Percentiles rank a stretch among this genome's conserved stretches.
phyloP scores from a whole-genome alignment of 352 stramenopile species.

The Aphanomyces astaci region DNA sequence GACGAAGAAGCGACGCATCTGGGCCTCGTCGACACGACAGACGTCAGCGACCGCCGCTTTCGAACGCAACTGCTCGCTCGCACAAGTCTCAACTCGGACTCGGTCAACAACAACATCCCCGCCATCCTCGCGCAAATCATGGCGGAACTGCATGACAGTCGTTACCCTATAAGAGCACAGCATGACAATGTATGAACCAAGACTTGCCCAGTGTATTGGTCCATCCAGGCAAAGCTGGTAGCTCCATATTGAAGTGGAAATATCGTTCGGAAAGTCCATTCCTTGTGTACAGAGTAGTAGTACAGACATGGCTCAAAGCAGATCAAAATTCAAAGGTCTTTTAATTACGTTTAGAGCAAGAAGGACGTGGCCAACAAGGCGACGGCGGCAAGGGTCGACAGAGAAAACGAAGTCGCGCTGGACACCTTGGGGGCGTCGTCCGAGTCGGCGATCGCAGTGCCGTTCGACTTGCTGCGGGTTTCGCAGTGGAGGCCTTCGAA shows the following conservation, averaged over 20 bases:
- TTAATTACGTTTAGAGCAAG: not conserved
- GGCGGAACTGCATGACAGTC: not conserved
- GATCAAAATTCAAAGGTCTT: not conserved
- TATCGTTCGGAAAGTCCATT: no score
- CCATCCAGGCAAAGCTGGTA: no score
- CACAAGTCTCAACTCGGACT: not conserved
- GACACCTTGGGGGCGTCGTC: not conserved
- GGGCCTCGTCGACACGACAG: not conserved
- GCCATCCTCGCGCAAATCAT: not conserved
- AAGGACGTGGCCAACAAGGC: not conserved
- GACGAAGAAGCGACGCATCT: not conserved
- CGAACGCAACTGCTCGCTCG: not conserved
- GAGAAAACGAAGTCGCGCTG: not conserved
- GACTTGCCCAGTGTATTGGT: no score
- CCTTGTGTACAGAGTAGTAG: no score
- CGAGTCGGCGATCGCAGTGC: not conserved
- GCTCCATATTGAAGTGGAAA: no score
- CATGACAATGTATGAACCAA: no score
- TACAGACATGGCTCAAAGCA: no score
- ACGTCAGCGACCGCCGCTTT: not conserved
- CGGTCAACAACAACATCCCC: not conserved
- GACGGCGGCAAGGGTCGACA: not conserved
- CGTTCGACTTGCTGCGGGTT: constrained; percentile 11
- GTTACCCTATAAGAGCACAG: no score
- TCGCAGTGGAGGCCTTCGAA: constrained; percentile 64